Percentiles rank a stretch among this genome's conserved stretches.
Conservation (phyloP, 2,329 filamentous ascomycete species). For the Fusarium verticillioides region DNA sequence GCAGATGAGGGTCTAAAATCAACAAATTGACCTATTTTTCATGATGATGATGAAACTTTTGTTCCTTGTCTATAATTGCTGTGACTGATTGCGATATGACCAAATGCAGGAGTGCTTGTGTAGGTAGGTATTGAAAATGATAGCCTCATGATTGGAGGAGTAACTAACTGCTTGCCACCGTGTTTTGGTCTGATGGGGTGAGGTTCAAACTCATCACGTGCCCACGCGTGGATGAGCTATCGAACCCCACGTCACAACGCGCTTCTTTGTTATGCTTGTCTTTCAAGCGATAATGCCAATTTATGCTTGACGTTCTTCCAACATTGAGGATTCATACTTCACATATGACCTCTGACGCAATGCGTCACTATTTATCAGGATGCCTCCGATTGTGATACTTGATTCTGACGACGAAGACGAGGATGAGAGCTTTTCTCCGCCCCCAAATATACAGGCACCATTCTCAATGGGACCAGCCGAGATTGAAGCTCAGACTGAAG, state of each 20-base stretch:
- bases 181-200: background rate
- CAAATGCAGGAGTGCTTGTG: background rate
- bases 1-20: constrained; percentile 45
- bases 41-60: constrained; percentile 37
- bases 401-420: constrained; percentile 56
- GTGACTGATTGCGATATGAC: background rate
- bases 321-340: background rate
- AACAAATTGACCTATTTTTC: constrained; percentile 46
- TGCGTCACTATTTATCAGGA: constrained; percentile 19
- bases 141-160: background rate
- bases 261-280: constrained; percentile 9
- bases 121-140: background rate
- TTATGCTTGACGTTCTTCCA: background rate
- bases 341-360: constrained; percentile 1
- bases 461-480: background rate
- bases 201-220: constrained; percentile 30
- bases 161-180: background rate
- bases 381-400: constrained; percentile 49
- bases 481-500: constrained; percentile 8
- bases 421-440: constrained; percentile 41
- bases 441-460: constrained; percentile 14
- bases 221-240: constrained; percentile 20
- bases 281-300: constrained; percentile 11
- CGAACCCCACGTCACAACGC: constrained; percentile 27
- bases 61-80: background rate